Percentiles rank a stretch among this genome's conserved stretches.
phyloP scores from a whole-genome alignment of 805 yeast genomes.

The Yamadazyma endophytica region DNA sequence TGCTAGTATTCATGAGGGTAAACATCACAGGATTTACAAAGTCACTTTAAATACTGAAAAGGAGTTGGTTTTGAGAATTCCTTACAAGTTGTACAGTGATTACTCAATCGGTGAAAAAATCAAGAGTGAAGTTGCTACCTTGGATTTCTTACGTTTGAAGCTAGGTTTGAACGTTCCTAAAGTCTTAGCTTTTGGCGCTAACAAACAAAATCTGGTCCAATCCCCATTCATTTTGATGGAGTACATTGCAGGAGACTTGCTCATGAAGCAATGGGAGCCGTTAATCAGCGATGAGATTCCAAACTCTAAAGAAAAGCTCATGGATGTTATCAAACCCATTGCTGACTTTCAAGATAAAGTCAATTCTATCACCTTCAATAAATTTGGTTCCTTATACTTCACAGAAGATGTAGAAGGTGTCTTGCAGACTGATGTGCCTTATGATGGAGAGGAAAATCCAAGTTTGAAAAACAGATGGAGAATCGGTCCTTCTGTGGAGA shows the following conservation, averaged over 20 bases:
- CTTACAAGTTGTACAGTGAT: slow-evolving; percentile 72
- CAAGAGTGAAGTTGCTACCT: slow-evolving; percentile 88
- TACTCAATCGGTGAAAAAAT: slow-evolving; percentile 61
- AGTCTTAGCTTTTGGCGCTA: slow-evolving; percentile 63
- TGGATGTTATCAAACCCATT: slow-evolving; percentile 65
- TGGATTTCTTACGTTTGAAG: slow-evolving; percentile 72
- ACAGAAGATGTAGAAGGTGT: slow-evolving; percentile 55
- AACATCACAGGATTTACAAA: slow-evolving; percentile 84
- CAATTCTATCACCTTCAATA: slow-evolving; percentile 57
- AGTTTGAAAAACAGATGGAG: slow-evolving; percentile 68
- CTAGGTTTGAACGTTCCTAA: slow-evolving; percentile 69
- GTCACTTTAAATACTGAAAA: slow-evolving; percentile 59
- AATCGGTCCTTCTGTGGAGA: slow-evolving; percentile 86
- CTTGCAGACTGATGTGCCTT: slow-evolving; percentile 42
- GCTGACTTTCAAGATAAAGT: slow-evolving; percentile 60
- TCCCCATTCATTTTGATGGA: slow-evolving; percentile 82
- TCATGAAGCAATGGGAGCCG: slow-evolving; percentile 93
- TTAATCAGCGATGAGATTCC: slow-evolving; percentile 53
- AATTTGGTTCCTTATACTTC: slow-evolving; percentile 81
- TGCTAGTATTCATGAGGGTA: slow-evolving; percentile 88
- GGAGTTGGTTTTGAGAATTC: slow-evolving; percentile 73
- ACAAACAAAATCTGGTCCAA: slow-evolving; percentile 57
- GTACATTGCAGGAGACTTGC: slow-evolving; percentile 67
- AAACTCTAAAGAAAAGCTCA: slow-evolving; percentile 45
- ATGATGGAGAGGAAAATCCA: slow-evolving; percentile 52